Percentiles rank a stretch among this genome's conserved stretches.
Conservation (phyloP, 768 basidiomycete species). For the Phaeotremella skinneri region DNA sequence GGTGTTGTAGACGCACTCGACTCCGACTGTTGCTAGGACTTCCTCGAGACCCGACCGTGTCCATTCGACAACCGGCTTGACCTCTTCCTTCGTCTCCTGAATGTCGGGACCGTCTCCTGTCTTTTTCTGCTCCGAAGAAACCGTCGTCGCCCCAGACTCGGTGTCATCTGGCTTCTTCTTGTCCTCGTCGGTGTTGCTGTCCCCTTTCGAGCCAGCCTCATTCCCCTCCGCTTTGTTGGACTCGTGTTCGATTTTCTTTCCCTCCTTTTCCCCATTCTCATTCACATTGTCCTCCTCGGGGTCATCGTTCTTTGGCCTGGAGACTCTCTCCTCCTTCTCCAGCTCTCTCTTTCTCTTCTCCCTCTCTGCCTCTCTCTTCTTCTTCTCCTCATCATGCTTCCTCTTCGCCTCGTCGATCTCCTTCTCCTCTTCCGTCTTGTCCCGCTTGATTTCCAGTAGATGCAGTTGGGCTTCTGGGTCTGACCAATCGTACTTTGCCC, state of each 20-base stretch:
- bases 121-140: conserved; percentile 9
- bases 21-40: conserved; percentile 35
- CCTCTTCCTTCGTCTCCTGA: neutral
- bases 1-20: conserved; percentile 40
- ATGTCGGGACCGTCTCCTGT: conserved; percentile 1
- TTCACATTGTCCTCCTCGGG: conserved; percentile 2
- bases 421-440: conserved; percentile 16
- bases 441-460: conserved; percentile 6
- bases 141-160: conserved; percentile 5
- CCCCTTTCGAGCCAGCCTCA: conserved; percentile 1
- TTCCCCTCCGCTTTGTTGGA: conserved; percentile 1
- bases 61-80: conserved; percentile 12
- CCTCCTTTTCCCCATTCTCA: neutral
- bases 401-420: conserved; percentile 8
- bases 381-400: conserved; percentile 7
- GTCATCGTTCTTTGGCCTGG: conserved; percentile 6
- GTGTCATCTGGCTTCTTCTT: conserved; percentile 4
- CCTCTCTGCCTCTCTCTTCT: conserved; percentile 10
- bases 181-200: neutral
- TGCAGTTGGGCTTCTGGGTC: conserved; percentile 30
- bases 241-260: too few species aligned
- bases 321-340: conserved; percentile 8
- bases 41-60: conserved; percentile 28
- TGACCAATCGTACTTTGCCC: conserved; percentile 41
- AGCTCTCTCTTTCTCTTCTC: conserved; percentile 9